Evolutionary conservation across 2,329 filamentous ascomycete genomes (phyloP).

Genomic region (Coniosporium tulheliwenetii): DNA sequence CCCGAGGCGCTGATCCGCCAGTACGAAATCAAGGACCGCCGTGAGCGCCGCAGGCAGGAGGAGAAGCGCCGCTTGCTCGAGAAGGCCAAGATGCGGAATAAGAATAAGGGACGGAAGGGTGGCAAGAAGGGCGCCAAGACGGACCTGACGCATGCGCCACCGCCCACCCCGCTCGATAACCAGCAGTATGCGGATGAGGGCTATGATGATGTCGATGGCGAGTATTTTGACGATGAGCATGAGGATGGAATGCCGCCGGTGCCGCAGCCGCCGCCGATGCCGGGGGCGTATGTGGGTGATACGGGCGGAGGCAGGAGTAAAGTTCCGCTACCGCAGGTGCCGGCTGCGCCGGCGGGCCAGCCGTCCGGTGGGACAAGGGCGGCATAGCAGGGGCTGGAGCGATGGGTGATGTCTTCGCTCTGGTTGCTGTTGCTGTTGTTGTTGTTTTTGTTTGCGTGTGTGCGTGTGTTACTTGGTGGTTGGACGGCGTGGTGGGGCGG

Average conservation of each 20-base stretch:
- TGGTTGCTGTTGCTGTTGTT: too few species aligned
- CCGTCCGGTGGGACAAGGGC: too few species aligned
- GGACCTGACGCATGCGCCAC: background rate
- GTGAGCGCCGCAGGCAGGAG: conserved; percentile 68
- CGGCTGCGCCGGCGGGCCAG: too few species aligned
- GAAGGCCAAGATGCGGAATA: conserved; percentile 85
- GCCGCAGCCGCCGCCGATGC: conserved; percentile 1
- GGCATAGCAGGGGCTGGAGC: too few species aligned
- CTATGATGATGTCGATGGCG: conserved; percentile 8
- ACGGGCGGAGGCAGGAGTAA: too few species aligned
- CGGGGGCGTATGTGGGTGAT: too few species aligned
- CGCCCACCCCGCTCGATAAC: background rate
- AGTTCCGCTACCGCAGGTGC: too few species aligned
- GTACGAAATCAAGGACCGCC: conserved; percentile 89
- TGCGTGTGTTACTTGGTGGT: too few species aligned
- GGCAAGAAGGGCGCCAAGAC: conserved; percentile 47
- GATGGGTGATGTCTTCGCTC: too few species aligned
- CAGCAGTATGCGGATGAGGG: conserved; percentile 1
- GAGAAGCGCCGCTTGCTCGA: conserved; percentile 74
- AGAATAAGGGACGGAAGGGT: conserved; percentile 67
- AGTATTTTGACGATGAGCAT: conserved; percentile 20
- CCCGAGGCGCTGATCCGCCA: conserved; percentile 73
- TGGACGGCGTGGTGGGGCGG: too few species aligned
- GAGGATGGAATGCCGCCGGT: conserved; percentile 12
- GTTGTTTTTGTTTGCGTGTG: too few species aligned